A percentile compares a stretch with the other conserved stretches of the same genome.
phyloP scores from a whole-genome alignment of 331 rosid genomes.

The Rhamnella rubrinervis region DNA sequence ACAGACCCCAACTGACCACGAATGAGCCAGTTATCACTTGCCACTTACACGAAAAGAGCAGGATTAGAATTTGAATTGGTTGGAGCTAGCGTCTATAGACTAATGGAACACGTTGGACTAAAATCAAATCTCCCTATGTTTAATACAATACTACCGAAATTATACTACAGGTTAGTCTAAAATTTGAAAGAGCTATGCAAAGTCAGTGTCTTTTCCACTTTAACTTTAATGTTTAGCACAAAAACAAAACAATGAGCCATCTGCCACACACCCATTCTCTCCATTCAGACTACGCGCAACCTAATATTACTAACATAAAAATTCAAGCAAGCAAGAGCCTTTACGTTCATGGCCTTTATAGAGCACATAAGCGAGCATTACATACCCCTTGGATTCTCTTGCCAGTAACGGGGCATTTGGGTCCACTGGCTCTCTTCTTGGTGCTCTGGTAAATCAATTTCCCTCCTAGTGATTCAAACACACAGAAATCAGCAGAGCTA shows the following conservation, averaged over 20 bases:
- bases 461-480: conserved; percentile 32
- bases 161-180: too few species aligned
- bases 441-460: conserved; percentile 47
- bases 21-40: too few species aligned
- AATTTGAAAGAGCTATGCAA: too few species aligned
- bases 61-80: too few species aligned
- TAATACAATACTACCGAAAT: too few species aligned
- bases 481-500: background rate
- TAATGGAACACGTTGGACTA: too few species aligned
- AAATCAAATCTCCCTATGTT: too few species aligned
- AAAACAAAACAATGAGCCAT: background rate
- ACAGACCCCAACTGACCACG: too few species aligned
- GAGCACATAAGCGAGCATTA: background rate
- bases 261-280: background rate
- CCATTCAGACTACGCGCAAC: background rate
- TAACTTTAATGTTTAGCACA: background rate
- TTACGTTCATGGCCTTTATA: background rate
- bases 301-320: background rate
- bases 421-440: conserved; percentile 53
- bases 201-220: too few species aligned
- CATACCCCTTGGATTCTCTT: conserved; percentile 57
- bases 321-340: background rate
- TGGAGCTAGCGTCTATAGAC: too few species aligned
- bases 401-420: conserved; percentile 56
- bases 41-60: too few species aligned